phyloP scores from a whole-genome alignment of 495 filamentous ascomycete species.

The Aspergillus diversus region DNA sequence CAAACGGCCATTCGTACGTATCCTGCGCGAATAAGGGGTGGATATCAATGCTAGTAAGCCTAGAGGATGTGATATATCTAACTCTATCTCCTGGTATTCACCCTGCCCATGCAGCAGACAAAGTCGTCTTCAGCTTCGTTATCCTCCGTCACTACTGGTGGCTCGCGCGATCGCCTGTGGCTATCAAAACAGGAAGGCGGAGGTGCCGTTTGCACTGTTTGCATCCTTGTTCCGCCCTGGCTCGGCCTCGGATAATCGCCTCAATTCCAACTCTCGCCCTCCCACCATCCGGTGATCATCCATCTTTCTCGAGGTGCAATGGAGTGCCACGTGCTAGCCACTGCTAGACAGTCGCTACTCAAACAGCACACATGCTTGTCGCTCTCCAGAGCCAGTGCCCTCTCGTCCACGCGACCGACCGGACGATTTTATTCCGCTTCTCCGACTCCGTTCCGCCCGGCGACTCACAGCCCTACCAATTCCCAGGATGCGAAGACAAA shows the following conservation, averaged over 20 bases:
- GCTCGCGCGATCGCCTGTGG: background rate
- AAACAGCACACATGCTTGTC: constrained; percentile 6
- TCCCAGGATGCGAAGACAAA: constrained; percentile 20
- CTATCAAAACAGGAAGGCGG: background rate
- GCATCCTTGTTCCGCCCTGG: constrained; percentile 23
- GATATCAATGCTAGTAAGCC: background rate
- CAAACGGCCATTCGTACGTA: constrained; percentile 11
- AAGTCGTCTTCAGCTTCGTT: background rate
- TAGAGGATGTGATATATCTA: background rate
- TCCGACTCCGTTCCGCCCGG: constrained; percentile 31
- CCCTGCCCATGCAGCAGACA: background rate
- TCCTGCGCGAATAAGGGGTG: background rate
- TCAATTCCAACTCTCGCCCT: constrained; percentile 1
- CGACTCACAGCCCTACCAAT: constrained; percentile 22
- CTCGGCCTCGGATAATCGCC: constrained; percentile 1
- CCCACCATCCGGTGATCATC: background rate
- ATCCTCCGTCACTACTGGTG: background rate
- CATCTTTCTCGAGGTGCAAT: constrained; percentile 25
- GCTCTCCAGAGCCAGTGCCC: background rate
- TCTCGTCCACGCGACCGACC: constrained; percentile 2
- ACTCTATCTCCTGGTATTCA: background rate
- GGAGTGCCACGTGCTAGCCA: constrained; percentile 33
- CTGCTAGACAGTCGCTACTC: constrained; percentile 24
- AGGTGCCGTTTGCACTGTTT: constrained; percentile 44
- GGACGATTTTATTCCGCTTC: constrained; percentile 27